These are phyloP conservation scores for Bassia scoparia DNA, from an alignment of 148 eudicot genomes.

Conservation along the genomic window DNA sequence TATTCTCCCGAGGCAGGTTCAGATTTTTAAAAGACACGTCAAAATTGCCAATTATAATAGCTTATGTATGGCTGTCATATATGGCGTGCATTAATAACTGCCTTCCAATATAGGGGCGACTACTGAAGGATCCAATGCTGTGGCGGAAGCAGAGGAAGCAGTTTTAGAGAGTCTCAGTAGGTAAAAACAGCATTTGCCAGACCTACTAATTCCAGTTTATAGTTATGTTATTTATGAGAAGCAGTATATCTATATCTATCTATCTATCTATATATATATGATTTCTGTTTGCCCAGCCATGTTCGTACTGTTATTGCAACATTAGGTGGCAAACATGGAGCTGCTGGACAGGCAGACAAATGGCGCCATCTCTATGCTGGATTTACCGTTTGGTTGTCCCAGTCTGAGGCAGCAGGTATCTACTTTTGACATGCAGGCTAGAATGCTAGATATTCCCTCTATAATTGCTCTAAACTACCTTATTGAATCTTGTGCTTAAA, in stretches of 20 bases:
- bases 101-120: conserved; percentile 43
- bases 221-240: not conserved
- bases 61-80: conserved; percentile 1
- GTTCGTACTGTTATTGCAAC: conserved; percentile 80
- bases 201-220: not conserved
- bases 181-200: conserved; percentile 29
- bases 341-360: conserved; percentile 55
- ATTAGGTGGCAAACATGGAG: conserved; percentile 78
- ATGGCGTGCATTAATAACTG: not conserved
- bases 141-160: conserved; percentile 67
- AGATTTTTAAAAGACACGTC: not conserved
- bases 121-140: conserved; percentile 64
- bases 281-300: conserved; percentile 45
- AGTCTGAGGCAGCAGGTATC: conserved; percentile 64
- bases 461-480: too few relatives aligned
- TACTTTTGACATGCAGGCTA: not conserved
- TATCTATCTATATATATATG: too few relatives aligned
- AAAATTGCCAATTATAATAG: not conserved
- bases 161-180: conserved; percentile 87
- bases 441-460: too few relatives aligned
- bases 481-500: too few relatives aligned
- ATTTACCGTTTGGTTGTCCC: conserved; percentile 84
- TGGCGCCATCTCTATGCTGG: conserved; percentile 90
- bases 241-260: conserved; percentile 3
- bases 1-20: not conserved